These are phyloP conservation scores for Ceratocystiopsis brevicomis DNA, from an alignment of 2,329 filamentous ascomycete species.

Conservation along the genomic window DNA sequence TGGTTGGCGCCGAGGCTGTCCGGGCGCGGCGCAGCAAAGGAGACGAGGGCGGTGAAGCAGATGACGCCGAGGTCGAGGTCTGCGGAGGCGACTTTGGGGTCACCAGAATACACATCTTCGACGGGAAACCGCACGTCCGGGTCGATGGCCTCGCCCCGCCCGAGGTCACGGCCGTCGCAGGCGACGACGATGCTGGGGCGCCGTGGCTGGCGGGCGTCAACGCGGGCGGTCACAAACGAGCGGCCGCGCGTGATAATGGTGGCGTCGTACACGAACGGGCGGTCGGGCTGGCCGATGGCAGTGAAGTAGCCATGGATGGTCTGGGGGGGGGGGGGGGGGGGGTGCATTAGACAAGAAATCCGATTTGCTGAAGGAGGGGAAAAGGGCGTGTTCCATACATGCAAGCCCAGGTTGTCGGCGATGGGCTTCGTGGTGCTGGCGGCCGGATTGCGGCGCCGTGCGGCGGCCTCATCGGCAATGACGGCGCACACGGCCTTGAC, in stretches of 20 bases:
- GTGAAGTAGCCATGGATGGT: slow-evolving; percentile 38
- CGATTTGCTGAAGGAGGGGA: no score
- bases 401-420: slow-evolving; percentile 12
- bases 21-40: slow-evolving; percentile 27
- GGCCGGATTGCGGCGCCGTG: background rate
- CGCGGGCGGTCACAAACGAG: slow-evolving; percentile 29
- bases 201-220: slow-evolving; percentile 29
- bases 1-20: slow-evolving; percentile 17
- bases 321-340: no score
- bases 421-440: background rate
- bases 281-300: slow-evolving; percentile 24
- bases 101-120: slow-evolving; percentile 15
- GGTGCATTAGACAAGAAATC: no score
- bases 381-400: slow-evolving; percentile 23
- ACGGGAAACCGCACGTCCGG: slow-evolving; percentile 14
- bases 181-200: slow-evolving; percentile 16
- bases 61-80: slow-evolving; percentile 20
- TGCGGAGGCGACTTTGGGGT: slow-evolving; percentile 5
- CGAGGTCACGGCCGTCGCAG: slow-evolving; percentile 11
- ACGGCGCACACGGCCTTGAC: slow-evolving; percentile 19
- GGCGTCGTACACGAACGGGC: slow-evolving; percentile 35
- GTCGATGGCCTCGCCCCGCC: no score
- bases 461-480: slow-evolving; percentile 13
- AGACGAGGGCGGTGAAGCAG: slow-evolving; percentile 32
- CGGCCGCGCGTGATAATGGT: slow-evolving; percentile 24